These are phyloP conservation scores for Lactarius pseudohatsudake DNA, from an alignment of 768 basidiomycete species.

Conservation along the genomic window DNA sequence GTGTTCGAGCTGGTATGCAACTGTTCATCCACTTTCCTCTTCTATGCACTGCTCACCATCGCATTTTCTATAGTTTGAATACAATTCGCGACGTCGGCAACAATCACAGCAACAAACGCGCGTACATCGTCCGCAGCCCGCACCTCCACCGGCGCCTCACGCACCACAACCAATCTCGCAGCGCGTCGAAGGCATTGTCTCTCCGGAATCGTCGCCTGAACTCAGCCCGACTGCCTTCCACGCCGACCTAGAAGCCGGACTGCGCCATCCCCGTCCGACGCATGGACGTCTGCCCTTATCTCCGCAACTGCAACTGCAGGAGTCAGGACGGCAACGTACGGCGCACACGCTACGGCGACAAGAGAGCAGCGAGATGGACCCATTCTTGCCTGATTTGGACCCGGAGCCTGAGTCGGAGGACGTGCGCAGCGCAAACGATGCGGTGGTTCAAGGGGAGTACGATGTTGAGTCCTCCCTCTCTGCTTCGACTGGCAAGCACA, in stretches of 20 bases:
- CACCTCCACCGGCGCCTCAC: constrained; percentile 9
- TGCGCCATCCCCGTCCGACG: constrained; percentile 4
- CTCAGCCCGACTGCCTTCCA: constrained; percentile 21
- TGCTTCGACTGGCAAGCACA: neutral
- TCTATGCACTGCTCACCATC: neutral
- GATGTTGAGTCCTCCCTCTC: constrained; percentile 2
- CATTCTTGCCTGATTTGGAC: constrained; percentile 26
- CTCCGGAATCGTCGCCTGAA: constrained; percentile 28
- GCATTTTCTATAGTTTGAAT: constrained; percentile 23
- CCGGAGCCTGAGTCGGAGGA: constrained; percentile 4
- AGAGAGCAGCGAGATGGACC: constrained; percentile 27
- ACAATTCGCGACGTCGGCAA: constrained; percentile 20
- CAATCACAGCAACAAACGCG: constrained; percentile 15
- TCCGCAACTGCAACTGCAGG: neutral
- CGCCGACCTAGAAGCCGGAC: constrained; percentile 20
- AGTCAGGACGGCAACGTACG: neutral
- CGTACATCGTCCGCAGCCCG: constrained; percentile 19
- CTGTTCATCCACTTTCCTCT: neutral
- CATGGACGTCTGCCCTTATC: constrained; percentile 6
- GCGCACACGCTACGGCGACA: constrained; percentile 16
- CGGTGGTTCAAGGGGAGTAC: constrained; percentile 1
- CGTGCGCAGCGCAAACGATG: neutral
- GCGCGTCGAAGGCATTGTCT: constrained; percentile 27
- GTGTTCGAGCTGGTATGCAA: constrained; percentile 55
- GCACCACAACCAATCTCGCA: constrained; percentile 28